Evolutionary conservation across 1,284 basidiomycete species (phyloP), one percentile per base, ranked within the genome.

Genomic region (Apiotrichum laibachii): DNA sequence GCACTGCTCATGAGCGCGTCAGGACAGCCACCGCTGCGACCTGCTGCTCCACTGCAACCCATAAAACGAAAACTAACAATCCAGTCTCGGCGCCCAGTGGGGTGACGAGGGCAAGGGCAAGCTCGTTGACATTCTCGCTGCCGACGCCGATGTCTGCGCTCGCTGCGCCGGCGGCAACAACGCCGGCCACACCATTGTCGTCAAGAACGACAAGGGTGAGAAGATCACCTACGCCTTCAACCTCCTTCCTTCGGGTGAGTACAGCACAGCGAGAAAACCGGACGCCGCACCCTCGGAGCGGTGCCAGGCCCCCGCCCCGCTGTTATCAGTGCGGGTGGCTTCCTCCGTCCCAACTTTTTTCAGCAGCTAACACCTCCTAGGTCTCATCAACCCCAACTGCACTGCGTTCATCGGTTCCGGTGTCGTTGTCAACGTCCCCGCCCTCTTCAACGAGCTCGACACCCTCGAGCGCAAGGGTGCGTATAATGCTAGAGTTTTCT

Each of bases 151-250:
- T 77, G 80, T 99, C 72, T 98, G 94, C 73, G 95, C 94, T 39
- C 86, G 95, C 50, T 98, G 93, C 77, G 95, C 95, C 8, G 95
- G 95, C 33, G 96, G 95, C 19, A 98, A 98, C 82, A 99, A 99
- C 76, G 95, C 95, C 45, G 96, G 95, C 8, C 95, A 99, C 80
- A 99, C 96, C 37, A 97, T 99, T 77, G 89, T 99, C 65, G 91
- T 88, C 42, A 87, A 89, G 49, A 77, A 82, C 84, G 67, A 86
- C 80, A 57, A 83, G 82, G 71, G 86, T 84, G 75, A 86, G 77
- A 86, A 81, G 64, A 85, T 86, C 77, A 94, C 88, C 26, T 98
- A 90, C 78, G 93, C 93, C 57, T 99, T 99, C 79, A 95, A 99
- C 82, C 81, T 98, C 18, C 82, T 99, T 34, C 96, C 96, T 2